Percentiles rank a stretch among this genome's conserved stretches.
phyloP scores from a whole-genome alignment of 768 basidiomycete genomes.

The Tremella fuciformis region DNA sequence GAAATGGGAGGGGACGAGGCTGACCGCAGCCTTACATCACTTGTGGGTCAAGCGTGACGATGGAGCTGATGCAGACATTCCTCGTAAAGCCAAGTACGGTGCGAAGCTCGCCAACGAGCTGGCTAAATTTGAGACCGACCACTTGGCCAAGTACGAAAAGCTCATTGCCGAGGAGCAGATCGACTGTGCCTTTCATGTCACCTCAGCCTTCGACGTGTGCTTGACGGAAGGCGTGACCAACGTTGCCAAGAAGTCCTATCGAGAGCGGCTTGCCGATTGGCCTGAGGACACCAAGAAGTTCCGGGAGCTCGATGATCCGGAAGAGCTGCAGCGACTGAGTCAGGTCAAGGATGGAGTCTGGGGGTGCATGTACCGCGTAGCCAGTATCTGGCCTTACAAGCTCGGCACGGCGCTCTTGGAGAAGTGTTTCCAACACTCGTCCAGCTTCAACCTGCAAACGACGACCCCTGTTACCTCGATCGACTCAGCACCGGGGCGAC shows the following conservation, averaged over 20 bases:
- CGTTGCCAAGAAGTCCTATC: slow-evolving; percentile 3
- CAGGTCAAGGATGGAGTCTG: slow-evolving; percentile 15
- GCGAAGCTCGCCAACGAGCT: slow-evolving; percentile 52
- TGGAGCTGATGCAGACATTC: slow-evolving; percentile 9
- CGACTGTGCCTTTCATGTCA: slow-evolving; percentile 39
- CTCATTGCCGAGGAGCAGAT: slow-evolving; percentile 37
- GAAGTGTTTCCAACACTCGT: background rate
- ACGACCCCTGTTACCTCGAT: no score
- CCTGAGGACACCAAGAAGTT: slow-evolving; percentile 13
- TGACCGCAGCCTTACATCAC: background rate
- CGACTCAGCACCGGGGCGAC: no score
- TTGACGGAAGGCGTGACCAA: slow-evolving; percentile 35
- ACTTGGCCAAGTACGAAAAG: slow-evolving; percentile 68
- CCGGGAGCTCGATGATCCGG: slow-evolving; percentile 11
- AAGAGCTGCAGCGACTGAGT: slow-evolving; percentile 8
- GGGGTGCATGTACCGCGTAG: slow-evolving; percentile 15
- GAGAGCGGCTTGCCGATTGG: slow-evolving; percentile 10
- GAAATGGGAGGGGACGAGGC: no score
- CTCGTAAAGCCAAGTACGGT: slow-evolving; percentile 41
- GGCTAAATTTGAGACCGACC: slow-evolving; percentile 28
- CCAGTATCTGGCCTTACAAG: slow-evolving; percentile 16
- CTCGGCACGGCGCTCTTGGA: slow-evolving; percentile 5
- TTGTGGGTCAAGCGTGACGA: slow-evolving; percentile 5
- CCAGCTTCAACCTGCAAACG: no score
- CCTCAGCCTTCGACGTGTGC: slow-evolving; percentile 38